phyloP scores from a whole-genome alignment of 2,329 filamentous ascomycete genomes.

The Sclerotinia borealis region DNA sequence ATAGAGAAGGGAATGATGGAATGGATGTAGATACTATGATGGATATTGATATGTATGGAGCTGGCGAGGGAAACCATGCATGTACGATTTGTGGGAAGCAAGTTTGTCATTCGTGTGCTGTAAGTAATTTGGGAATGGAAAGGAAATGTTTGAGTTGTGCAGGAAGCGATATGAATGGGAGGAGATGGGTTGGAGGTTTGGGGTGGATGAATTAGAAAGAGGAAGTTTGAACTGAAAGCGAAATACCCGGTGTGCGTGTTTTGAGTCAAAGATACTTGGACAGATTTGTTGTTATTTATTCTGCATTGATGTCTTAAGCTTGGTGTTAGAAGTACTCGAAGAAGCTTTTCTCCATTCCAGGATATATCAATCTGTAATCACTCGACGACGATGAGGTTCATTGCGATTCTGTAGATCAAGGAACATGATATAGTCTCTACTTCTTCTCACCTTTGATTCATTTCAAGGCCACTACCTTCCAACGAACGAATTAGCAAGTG shows the following conservation, averaged over 20 bases:
- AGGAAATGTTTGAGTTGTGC: conserved; percentile 49
- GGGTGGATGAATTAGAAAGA: conserved; percentile 17
- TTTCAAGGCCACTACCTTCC: no score
- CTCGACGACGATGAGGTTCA: not conserved
- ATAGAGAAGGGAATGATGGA: conserved; percentile 26
- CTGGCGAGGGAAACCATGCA: conserved; percentile 27
- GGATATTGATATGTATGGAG: conserved; percentile 33
- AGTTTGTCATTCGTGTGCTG: conserved; percentile 54
- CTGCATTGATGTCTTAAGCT: not conserved
- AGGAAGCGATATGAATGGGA: conserved; percentile 13
- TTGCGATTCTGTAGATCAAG: not conserved
- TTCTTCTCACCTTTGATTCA: not conserved
- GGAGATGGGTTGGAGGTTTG: conserved; percentile 21
- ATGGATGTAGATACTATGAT: conserved; percentile 39
- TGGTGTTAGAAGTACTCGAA: not conserved
- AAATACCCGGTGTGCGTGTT: conserved; percentile 4
- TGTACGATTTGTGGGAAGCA: conserved; percentile 49
- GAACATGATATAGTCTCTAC: not conserved
- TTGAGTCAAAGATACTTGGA: not conserved
- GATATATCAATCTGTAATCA: not conserved
- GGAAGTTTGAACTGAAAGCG: not conserved
- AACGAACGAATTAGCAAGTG: not conserved
- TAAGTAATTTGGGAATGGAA: conserved; percentile 51
- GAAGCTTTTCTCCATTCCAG: not conserved
- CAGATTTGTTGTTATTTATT: not conserved